These are phyloP conservation scores for Polygonum maritimum DNA, from an alignment of 148 eudicot genomes.

Conservation along the genomic window DNA sequence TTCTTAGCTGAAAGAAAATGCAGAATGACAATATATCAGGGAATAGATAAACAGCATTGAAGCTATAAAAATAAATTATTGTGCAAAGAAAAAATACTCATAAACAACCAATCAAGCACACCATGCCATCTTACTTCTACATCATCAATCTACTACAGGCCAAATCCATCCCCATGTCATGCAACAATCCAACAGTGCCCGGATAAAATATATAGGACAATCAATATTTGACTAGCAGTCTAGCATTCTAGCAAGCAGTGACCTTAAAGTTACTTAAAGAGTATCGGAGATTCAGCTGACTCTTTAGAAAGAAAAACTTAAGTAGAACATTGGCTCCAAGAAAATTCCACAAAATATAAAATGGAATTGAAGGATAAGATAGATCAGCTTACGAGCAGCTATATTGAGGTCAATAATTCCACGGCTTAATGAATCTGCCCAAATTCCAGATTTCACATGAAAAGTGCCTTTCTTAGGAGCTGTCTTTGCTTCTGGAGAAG, in stretches of 20 bases:
- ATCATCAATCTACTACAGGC: not conserved
- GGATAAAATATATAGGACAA: not conserved
- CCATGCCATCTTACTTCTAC: not conserved
- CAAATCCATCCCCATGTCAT: not conserved
- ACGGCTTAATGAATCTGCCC: slow-evolving; percentile 97
- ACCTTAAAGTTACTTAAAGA: not conserved
- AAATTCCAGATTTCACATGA: slow-evolving; percentile 93
- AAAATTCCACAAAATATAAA: not conserved
- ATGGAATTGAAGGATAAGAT: not conserved
- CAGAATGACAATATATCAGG: not conserved
- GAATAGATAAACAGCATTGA: not conserved
- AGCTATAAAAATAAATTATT: not conserved
- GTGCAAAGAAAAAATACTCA: not conserved
- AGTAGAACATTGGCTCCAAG: not conserved
- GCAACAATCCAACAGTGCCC: not conserved
- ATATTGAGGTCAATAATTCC: slow-evolving; percentile 96
- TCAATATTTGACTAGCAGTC: not conserved
- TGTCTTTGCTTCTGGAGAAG: slow-evolving; percentile 35
- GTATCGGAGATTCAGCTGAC: not conserved
- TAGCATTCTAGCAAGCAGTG: not conserved
- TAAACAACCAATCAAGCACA: not conserved
- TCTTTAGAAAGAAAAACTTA: not conserved
- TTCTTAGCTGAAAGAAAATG: slow-evolving; percentile 68
- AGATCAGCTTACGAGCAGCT: slow-evolving; percentile 74
- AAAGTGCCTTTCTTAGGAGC: slow-evolving; percentile 45